Percentiles rank a stretch among this genome's conserved stretches.
These are phyloP conservation scores for Eutypa lata DNA, from an alignment of 2,329 filamentous ascomycete species.

Conservation along the genomic window DNA sequence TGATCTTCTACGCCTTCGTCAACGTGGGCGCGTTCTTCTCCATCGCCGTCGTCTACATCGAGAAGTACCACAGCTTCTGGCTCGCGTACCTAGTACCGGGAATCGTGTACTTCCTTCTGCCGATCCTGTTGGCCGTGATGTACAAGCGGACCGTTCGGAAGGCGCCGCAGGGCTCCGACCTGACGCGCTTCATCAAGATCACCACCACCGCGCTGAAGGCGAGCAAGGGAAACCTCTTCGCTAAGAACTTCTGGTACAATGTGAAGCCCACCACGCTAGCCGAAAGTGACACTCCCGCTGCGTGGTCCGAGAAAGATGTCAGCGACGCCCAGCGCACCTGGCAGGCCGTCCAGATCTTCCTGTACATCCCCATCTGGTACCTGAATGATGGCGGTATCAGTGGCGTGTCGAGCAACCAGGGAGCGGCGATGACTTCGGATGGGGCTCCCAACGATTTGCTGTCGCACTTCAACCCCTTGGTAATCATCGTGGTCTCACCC, in stretches of 20 bases:
- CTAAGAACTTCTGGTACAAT: slow-evolving; percentile 48
- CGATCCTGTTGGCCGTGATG: slow-evolving; percentile 54
- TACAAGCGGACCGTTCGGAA: slow-evolving; percentile 54
- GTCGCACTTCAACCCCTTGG: slow-evolving; percentile 40
- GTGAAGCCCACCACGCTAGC: slow-evolving; percentile 50
- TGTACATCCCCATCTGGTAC: slow-evolving; percentile 34
- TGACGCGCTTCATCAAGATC: slow-evolving; percentile 40
- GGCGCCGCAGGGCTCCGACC: slow-evolving; percentile 64
- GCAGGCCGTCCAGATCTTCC: slow-evolving; percentile 51
- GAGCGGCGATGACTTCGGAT: slow-evolving; percentile 37
- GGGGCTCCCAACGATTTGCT: slow-evolving; percentile 42
- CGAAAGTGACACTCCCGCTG: slow-evolving; percentile 34
- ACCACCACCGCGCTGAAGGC: slow-evolving; percentile 6
- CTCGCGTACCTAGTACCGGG: slow-evolving; percentile 40
- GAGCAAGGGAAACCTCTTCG: slow-evolving; percentile 29
- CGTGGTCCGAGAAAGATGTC: slow-evolving; percentile 61
- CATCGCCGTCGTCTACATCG: slow-evolving; percentile 48
- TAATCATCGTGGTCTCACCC: slow-evolving; percentile 38
- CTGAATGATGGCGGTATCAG: slow-evolving; percentile 39
- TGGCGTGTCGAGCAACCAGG: slow-evolving; percentile 37
- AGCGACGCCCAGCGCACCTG: slow-evolving; percentile 56
- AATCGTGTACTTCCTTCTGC: slow-evolving; percentile 57
- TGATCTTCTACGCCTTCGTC: slow-evolving; percentile 57
- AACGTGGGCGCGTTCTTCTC: slow-evolving; percentile 50
- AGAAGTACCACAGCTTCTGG: slow-evolving; percentile 48